A percentile compares a stretch with the other conserved stretches of the same genome.
phyloP scores from a whole-genome alignment of 1,284 basidiomycete genomes.

The Agaricales sp. region DNA sequence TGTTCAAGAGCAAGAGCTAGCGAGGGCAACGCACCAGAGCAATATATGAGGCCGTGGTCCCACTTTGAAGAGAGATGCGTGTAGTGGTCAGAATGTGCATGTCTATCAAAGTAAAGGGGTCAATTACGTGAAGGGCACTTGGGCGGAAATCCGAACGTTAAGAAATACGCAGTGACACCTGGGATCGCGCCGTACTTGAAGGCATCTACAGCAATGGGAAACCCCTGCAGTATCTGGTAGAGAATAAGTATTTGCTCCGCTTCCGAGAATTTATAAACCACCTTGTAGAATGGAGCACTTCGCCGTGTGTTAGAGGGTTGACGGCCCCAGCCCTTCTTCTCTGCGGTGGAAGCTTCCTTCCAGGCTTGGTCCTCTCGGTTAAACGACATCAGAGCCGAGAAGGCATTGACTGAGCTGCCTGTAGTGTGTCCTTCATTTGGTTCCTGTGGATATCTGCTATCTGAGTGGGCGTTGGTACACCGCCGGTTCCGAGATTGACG shows the following conservation, averaged over 20 bases:
- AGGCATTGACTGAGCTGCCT: constrained; percentile 32
- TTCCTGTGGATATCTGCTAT: constrained; percentile 1
- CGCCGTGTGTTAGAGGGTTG: constrained; percentile 25
- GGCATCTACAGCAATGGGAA: constrained; percentile 95
- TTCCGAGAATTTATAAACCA: not conserved
- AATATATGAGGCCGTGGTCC: constrained; percentile 91
- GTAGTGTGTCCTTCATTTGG: constrained; percentile 10
- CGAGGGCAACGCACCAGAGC: constrained; percentile 55
- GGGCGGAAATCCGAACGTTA: constrained; percentile 53
- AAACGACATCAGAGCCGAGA: constrained; percentile 77
- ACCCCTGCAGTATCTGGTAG: constrained; percentile 70
- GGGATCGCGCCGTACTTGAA: constrained; percentile 92
- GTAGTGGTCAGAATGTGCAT: constrained; percentile 93
- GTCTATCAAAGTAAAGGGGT: constrained; percentile 37
- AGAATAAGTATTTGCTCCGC: not conserved
- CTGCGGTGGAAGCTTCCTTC: constrained; percentile 62
- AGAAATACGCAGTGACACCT: constrained; percentile 78
- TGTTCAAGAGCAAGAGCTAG: not conserved
- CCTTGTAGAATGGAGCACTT: constrained; percentile 89
- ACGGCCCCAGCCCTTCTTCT: constrained; percentile 35
- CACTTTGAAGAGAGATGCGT: constrained; percentile 83
- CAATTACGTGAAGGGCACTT: not conserved
- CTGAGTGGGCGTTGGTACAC: constrained; percentile 5
- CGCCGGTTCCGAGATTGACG: constrained; percentile 30
- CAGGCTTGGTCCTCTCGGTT: constrained; percentile 74